phyloP scores from a whole-genome alignment of 495 filamentous ascomycete species.

The Gamarada debralockiae region DNA sequence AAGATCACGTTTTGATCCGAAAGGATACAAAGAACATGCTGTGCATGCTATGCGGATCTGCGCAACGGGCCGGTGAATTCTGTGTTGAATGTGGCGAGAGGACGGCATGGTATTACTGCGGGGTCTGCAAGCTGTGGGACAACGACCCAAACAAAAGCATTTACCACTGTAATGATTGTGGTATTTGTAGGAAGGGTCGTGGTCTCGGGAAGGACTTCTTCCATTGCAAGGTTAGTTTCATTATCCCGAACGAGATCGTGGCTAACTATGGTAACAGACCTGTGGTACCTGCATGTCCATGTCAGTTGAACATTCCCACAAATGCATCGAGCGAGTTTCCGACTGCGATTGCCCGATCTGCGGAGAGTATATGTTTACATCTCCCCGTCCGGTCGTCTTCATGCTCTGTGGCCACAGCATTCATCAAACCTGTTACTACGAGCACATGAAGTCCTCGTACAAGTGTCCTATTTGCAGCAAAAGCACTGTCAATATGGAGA shows the following conservation, averaged over 20 bases:
- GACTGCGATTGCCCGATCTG: slow-evolving; percentile 99
- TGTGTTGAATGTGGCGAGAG: slow-evolving; percentile 73
- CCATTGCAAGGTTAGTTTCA: slow-evolving; percentile 81
- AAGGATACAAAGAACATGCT: slow-evolving; percentile 91
- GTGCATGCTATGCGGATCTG: slow-evolving; percentile 90
- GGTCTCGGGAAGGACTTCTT: slow-evolving; percentile 95
- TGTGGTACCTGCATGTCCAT: slow-evolving; percentile 91
- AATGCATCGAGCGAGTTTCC: slow-evolving; percentile 89
- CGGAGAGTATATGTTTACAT: slow-evolving; percentile 96
- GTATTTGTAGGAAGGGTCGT: slow-evolving; percentile 87
- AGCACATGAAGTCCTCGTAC: slow-evolving; percentile 83
- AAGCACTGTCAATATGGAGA: slow-evolving; percentile 94
- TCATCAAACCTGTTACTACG: slow-evolving; percentile 78
- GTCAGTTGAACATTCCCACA: slow-evolving; percentile 72
- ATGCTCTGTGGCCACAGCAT: slow-evolving; percentile 97
- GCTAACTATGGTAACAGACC: slow-evolving; percentile 47
- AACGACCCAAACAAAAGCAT: slow-evolving; percentile 87
- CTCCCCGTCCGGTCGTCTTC: slow-evolving; percentile 80
- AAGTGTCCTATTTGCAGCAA: slow-evolving; percentile 93
- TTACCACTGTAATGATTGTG: slow-evolving; percentile 96
- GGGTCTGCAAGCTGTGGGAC: slow-evolving; percentile 95
- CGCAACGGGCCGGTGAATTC: slow-evolving; percentile 75
- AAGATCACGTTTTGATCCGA: slow-evolving; percentile 79
- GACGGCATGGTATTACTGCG: slow-evolving; percentile 90
- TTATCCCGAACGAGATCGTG: neutral